These are phyloP conservation scores for Triticum urartu DNA, from an alignment of 176 grass and related monocot genomes.

Conservation along the genomic window DNA sequence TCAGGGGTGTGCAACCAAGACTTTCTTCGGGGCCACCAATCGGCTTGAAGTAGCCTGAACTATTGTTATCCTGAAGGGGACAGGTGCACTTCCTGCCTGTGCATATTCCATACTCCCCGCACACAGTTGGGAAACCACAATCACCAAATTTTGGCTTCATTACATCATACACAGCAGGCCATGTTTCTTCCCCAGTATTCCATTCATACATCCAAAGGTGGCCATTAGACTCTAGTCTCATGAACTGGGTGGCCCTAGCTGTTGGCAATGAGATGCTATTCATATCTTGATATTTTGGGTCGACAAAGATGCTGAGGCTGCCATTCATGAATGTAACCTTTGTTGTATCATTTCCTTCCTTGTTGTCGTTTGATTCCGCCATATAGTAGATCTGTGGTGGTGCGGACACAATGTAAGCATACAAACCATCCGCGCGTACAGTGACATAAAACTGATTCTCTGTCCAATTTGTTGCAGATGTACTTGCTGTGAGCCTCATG, in stretches of 20 bases:
- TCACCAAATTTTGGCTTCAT: background rate
- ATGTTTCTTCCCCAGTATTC: too few relatives aligned
- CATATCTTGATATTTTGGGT: too few relatives aligned
- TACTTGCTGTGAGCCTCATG: background rate
- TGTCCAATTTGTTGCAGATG: conserved; percentile 21
- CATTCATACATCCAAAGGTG: too few relatives aligned
- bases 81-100: conserved; percentile 8
- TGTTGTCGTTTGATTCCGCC: too few relatives aligned
- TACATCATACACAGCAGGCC: too few relatives aligned
- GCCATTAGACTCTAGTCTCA: too few relatives aligned
- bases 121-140: conserved; percentile 34
- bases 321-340: conserved; percentile 1
- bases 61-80: background rate
- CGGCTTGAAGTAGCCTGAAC: background rate
- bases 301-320: background rate
- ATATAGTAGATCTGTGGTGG: conserved; percentile 16
- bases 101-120: too few relatives aligned
- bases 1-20: background rate
- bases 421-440: background rate
- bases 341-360: background rate
- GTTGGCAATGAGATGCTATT: too few relatives aligned
- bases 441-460: background rate
- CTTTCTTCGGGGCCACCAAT: conserved; percentile 12
- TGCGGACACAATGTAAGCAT: conserved; percentile 8
- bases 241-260: too few relatives aligned